Conservation (phyloP, 1,284 basidiomycete genomes). For the Wolfiporia cocos region DNA sequence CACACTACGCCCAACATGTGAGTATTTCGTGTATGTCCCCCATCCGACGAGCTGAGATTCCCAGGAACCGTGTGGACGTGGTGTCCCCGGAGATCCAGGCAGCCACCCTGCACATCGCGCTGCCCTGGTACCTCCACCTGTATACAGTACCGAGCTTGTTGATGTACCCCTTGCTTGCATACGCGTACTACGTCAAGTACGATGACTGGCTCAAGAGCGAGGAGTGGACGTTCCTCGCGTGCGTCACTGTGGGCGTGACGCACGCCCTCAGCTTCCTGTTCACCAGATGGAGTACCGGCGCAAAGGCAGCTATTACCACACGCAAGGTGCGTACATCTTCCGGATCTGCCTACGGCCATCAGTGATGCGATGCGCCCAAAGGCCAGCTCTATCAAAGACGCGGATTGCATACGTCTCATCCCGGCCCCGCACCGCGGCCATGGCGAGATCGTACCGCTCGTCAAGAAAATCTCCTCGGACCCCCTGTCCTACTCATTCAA, state of each 20-base stretch:
- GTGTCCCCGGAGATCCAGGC: slow-evolving; percentile 82
- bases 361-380: no score
- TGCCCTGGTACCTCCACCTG: slow-evolving; percentile 75
- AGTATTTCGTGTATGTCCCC: no score
- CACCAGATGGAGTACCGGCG: slow-evolving; percentile 86
- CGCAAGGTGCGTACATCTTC: slow-evolving; percentile 41
- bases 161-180: slow-evolving; percentile 87
- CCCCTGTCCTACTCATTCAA: slow-evolving; percentile 77
- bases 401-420: slow-evolving; percentile 80
- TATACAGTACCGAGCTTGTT: slow-evolving; percentile 84
- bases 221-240: slow-evolving; percentile 95
- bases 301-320: slow-evolving; percentile 77
- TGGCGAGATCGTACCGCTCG: slow-evolving; percentile 83
- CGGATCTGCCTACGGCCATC: no score
- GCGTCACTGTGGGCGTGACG: slow-evolving; percentile 76
- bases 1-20: no score
- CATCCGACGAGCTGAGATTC: not conserved
- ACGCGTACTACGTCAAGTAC: slow-evolving; percentile 88
- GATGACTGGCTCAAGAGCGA: slow-evolving; percentile 90
- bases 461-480: slow-evolving; percentile 54
- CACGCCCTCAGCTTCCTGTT: slow-evolving; percentile 93
- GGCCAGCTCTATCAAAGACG: slow-evolving; percentile 66
- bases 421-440: slow-evolving; percentile 86
- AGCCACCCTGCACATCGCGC: slow-evolving; percentile 75
- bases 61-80: slow-evolving; percentile 51